phyloP scores from a whole-genome alignment of 2,329 filamentous ascomycete species.

The Colletotrichum trifolii region DNA sequence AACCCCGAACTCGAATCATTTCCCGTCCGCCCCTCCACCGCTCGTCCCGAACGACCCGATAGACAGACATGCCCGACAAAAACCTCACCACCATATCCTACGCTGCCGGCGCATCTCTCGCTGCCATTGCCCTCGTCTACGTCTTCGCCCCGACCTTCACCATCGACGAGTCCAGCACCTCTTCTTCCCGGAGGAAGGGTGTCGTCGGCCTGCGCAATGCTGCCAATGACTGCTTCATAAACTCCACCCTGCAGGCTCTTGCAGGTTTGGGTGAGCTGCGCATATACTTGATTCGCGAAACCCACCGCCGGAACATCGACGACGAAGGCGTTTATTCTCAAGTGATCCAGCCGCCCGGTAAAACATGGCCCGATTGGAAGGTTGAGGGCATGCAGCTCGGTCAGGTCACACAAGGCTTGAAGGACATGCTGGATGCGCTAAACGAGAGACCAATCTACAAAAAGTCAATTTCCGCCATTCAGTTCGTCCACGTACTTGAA shows the following conservation, averaged over 20 bases:
- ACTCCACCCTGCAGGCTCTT: slow-evolving; percentile 92
- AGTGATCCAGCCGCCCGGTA: slow-evolving; percentile 61
- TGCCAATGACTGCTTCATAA: slow-evolving; percentile 97
- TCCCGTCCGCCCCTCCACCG: background rate
- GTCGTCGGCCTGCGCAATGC: slow-evolving; percentile 90
- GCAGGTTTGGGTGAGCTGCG: slow-evolving; percentile 91
- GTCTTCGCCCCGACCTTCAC: slow-evolving; percentile 98
- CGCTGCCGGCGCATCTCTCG: slow-evolving; percentile 93
- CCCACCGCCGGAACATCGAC: slow-evolving; percentile 84
- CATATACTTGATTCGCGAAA: slow-evolving; percentile 91
- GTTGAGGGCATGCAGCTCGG: slow-evolving; percentile 79
- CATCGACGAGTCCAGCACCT: slow-evolving; percentile 82
- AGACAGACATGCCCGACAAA: slow-evolving; percentile 78
- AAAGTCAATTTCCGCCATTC: slow-evolving; percentile 91
- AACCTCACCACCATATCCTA: slow-evolving; percentile 88
- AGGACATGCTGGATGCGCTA: slow-evolving; percentile 90
- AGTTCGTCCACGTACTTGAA: slow-evolving; percentile 86
- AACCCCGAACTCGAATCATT: slow-evolving; percentile 2
- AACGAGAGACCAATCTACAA: slow-evolving; percentile 94
- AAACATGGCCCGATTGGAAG: slow-evolving; percentile 67
- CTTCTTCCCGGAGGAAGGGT: slow-evolving; percentile 81
- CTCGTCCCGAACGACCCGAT: slow-evolving; percentile 21
- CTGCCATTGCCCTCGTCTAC: slow-evolving; percentile 94
- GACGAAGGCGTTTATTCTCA: slow-evolving; percentile 79
- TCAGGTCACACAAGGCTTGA: slow-evolving; percentile 85